phyloP scores from a whole-genome alignment of 2,329 filamentous ascomycete species.

The Hymenotorrendiella dingleyae region DNA sequence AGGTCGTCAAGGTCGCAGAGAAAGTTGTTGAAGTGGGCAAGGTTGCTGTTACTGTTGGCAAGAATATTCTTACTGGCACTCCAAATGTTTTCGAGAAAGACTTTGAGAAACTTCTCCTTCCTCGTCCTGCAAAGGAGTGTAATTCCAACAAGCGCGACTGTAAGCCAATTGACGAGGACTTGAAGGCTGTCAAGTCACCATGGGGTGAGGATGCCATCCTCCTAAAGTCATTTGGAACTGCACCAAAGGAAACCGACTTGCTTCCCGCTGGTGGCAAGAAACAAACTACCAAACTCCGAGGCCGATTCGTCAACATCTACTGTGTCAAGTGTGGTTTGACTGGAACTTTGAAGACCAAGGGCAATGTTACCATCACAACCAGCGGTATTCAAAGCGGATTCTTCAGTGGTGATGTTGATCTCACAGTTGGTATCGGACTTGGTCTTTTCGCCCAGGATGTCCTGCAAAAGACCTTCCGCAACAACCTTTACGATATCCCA shows the following conservation, averaged over 20 bases:
- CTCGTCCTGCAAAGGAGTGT: too few relatives aligned
- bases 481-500: background rate
- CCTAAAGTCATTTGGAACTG: constrained; percentile 24
- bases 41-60: too few relatives aligned
- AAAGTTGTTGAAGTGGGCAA: too few relatives aligned
- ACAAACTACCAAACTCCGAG: constrained; percentile 7
- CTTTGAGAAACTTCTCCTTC: too few relatives aligned
- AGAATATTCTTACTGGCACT: too few relatives aligned
- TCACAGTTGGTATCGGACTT: constrained; percentile 26
- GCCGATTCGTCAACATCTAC: constrained; percentile 23
- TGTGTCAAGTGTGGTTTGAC: constrained; percentile 30
- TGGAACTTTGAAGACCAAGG: constrained; percentile 25
- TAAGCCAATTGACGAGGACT: constrained; percentile 12
- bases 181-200: constrained; percentile 23
- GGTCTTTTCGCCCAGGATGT: constrained; percentile 29
- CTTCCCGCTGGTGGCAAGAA: constrained; percentile 2
- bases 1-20: too few relatives aligned
- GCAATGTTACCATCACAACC: constrained; percentile 22
- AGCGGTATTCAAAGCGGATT: constrained; percentile 4
- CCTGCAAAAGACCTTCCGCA: constrained; percentile 17
- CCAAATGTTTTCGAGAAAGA: too few relatives aligned
- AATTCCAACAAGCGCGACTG: too few relatives aligned
- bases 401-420: constrained; percentile 15
- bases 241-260: background rate
- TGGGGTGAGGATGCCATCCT: constrained; percentile 29